These are phyloP conservation scores for Diddensiella caesifluorescens DNA, from an alignment of 805 yeast genomes.

Conservation along the genomic window DNA sequence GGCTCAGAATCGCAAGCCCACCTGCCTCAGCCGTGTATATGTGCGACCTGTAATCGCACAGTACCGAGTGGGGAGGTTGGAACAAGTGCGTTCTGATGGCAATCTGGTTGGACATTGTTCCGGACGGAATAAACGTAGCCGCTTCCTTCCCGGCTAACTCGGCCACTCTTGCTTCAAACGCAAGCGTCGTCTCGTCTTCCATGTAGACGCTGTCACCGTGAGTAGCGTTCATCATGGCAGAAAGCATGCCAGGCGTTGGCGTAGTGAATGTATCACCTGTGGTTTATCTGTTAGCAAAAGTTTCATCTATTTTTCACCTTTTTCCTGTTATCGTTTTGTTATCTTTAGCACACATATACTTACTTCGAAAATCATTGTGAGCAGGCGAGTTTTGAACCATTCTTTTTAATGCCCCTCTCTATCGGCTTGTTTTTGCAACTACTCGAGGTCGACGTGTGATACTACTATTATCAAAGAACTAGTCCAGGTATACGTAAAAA, in stretches of 20 bases:
- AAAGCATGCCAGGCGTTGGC: conserved; percentile 70
- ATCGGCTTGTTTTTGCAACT: too few relatives aligned
- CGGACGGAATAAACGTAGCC: conserved; percentile 79
- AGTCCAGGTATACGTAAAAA: too few relatives aligned
- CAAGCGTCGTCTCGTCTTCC: conserved; percentile 69
- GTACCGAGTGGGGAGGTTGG: conserved; percentile 80
- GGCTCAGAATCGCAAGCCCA: conserved; percentile 82
- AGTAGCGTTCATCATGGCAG: conserved; percentile 51
- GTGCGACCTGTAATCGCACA: conserved; percentile 85
- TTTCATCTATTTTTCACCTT: too few relatives aligned
- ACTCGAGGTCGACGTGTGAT: too few relatives aligned
- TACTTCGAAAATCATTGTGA: conserved; percentile 19
- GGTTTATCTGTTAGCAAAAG: too few relatives aligned
- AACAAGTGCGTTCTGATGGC: conserved; percentile 68
- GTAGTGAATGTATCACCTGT: conserved; percentile 81
- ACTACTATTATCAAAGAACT: too few relatives aligned
- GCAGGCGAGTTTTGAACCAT: conserved; percentile 18
- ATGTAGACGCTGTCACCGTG: conserved; percentile 86
- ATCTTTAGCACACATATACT: conserved; percentile 5
- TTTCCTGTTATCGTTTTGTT: too few relatives aligned
- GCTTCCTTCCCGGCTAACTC: conserved; percentile 71
- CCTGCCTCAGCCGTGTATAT: conserved; percentile 84
- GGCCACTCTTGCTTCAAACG: conserved; percentile 60
- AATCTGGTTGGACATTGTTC: conserved; percentile 86
- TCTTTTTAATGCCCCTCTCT: too few relatives aligned